Base-by-base conservation (phyloP, 371 early-diverging fungal genomes). In the Quaeritorhiza haematococci region DNA sequence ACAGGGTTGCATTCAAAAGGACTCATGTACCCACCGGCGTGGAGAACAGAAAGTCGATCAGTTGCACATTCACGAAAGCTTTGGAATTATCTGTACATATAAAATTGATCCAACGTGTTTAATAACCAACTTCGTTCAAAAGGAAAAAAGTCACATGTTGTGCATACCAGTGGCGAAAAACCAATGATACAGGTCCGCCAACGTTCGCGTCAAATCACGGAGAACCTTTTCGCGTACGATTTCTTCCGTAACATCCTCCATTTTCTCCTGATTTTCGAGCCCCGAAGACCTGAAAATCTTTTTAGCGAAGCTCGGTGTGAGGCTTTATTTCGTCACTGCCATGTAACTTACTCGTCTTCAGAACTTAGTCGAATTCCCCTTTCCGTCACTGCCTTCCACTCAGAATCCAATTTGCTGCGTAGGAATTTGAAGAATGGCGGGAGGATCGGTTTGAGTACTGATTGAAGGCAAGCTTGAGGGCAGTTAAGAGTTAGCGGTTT, bases 211-310 rank as follows among this genome's bases (percentile, higher is more conserved):
- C 24, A 81, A 49, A 41, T 76, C 73, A 24, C 83, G 63, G 30
- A 83, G 63, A 45, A 78, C 48, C 42, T 66, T 62, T 53, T 82
- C 80, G 17, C 32, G 45, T 5, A 71, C 59, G 32, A 83, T 75
- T 43, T 75, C 83, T 23, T 78, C 79, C 7, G 74, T 59, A 3
- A 71, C 63, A 33, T 57, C 60, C 21, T 57, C 61, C 55, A 55
- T 55, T 27, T 19, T 30, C 15, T 49, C 29, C 13, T 58, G 61
- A 64, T 45, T 26, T 10, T 19, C 55, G n/a, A 33, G 15, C 13
- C 19, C n/a, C 57, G 23, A 13, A 10, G 21, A 19, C 28, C 44
- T 38, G 10, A 28, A n/a, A n/a, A n/a, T n/a, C n/a, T n/a, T n/a
- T n/a, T n/a, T n/a, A n/a, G n/a, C n/a, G n/a, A n/a, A n/a, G n/a